phyloP scores from a whole-genome alignment of 345 rosid species.

The Litchi chinensis region DNA sequence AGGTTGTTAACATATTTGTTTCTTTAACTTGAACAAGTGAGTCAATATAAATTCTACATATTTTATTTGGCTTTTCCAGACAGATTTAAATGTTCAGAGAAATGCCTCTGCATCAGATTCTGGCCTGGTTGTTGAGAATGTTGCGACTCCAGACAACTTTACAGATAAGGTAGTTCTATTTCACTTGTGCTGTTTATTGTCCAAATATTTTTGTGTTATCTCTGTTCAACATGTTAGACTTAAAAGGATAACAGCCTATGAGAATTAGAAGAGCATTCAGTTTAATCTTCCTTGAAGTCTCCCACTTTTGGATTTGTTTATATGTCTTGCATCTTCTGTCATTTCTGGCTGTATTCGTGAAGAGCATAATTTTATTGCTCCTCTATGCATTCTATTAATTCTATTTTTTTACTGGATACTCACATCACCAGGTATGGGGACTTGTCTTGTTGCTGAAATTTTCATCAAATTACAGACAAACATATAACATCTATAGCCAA shows the following conservation, averaged over 20 bases:
- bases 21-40: conserved; percentile 17
- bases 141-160: conserved; percentile 20
- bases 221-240: background rate
- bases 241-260: background rate
- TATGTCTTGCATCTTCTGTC: background rate
- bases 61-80: conserved; percentile 32
- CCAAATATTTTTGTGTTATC: background rate
- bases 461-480: background rate
- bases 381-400: background rate
- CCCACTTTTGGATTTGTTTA: background rate
- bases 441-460: background rate
- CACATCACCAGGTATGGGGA: background rate
- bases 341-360: background rate
- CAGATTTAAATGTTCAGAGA: conserved; percentile 24
- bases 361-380: background rate
- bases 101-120: conserved; percentile 31
- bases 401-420: background rate
- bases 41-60: background rate
- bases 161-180: conserved; percentile 41
- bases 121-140: conserved; percentile 30
- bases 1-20: background rate
- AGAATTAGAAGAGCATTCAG: background rate
- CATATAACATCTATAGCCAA: background rate
- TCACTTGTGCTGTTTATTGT: background rate
- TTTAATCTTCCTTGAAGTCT: background rate